phyloP scores from a whole-genome alignment of 1,284 basidiomycete species.

The Heterobasidion irregulare region DNA sequence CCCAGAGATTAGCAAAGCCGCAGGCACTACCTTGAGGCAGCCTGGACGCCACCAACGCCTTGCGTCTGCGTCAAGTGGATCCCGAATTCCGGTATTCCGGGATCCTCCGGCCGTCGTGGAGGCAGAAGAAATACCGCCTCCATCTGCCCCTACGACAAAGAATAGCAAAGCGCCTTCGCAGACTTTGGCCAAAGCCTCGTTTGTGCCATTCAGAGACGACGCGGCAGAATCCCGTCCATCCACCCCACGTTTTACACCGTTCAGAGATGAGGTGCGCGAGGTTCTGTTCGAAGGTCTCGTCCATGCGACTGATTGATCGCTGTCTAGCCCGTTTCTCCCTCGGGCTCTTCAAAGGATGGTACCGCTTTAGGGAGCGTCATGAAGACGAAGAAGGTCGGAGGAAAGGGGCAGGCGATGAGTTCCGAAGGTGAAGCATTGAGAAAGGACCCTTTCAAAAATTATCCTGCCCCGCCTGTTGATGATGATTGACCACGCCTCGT shows the following conservation, averaged over 20 bases:
- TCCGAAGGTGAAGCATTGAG: conserved; percentile 68
- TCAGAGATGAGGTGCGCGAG: conserved; percentile 52
- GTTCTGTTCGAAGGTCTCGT: neutral
- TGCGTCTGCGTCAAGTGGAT: conserved; percentile 29
- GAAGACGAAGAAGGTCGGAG: conserved; percentile 42
- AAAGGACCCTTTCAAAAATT: conserved; percentile 74
- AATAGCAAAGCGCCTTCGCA: neutral
- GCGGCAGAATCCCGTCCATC: neutral
- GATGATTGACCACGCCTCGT: neutral
- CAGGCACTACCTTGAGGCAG: conserved; percentile 56
- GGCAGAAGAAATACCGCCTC: conserved; percentile 13
- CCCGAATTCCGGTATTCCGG: conserved; percentile 48
- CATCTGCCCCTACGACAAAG: conserved; percentile 6
- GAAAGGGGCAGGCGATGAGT: conserved; percentile 29
- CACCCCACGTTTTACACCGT: conserved; percentile 57
- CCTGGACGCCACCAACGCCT: conserved; percentile 44
- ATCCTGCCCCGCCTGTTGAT: conserved; percentile 21
- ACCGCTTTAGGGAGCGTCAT: conserved; percentile 43
- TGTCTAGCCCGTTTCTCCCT: conserved; percentile 20
- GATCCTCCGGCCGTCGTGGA: conserved; percentile 31
- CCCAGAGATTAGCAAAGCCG: conserved; percentile 55
- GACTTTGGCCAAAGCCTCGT: neutral
- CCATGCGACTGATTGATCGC: conserved; percentile 5
- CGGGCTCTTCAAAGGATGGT: conserved; percentile 11
- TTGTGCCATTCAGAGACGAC: neutral